These are phyloP conservation scores for Tolypocladium cylindrosporum DNA, from an alignment of 2,329 filamentous ascomycete genomes.

Conservation along the genomic window DNA sequence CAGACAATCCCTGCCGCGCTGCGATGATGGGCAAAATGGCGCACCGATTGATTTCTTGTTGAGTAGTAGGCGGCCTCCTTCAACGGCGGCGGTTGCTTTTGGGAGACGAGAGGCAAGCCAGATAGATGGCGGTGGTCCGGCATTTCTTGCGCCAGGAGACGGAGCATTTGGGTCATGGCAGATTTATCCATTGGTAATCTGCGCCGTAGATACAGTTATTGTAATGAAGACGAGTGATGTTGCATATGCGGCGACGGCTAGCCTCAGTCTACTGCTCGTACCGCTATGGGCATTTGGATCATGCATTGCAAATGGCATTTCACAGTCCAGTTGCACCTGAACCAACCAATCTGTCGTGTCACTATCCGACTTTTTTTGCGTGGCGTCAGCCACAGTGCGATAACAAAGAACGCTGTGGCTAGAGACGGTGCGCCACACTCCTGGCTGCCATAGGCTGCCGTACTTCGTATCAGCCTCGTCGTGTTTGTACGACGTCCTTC, in stretches of 20 bases:
- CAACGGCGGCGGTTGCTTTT: background rate
- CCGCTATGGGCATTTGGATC: no score
- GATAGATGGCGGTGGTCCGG: background rate
- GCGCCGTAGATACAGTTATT: conserved; percentile 4
- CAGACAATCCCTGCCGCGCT: background rate
- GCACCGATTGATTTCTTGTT: background rate
- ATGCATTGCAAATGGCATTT: background rate
- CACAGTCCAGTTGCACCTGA: background rate
- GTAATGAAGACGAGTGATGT: conserved; percentile 1
- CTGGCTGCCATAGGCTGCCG: no score
- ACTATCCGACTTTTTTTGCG: background rate
- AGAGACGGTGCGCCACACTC: background rate
- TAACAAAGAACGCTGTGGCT: background rate
- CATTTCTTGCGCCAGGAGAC: background rate
- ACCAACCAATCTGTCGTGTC: background rate
- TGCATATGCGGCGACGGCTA: background rate
- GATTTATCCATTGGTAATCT: background rate
- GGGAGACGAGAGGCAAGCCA: background rate
- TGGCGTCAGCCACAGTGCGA: background rate
- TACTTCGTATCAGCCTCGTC: background rate
- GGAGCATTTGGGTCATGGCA: conserved; percentile 3
- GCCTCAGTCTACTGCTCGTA: background rate
- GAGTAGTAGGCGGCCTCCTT: background rate
- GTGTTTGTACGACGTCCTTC: background rate
- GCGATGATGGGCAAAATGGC: background rate